Conservation (phyloP, 345 rosid genomes). For the Kandelia obovata region DNA sequence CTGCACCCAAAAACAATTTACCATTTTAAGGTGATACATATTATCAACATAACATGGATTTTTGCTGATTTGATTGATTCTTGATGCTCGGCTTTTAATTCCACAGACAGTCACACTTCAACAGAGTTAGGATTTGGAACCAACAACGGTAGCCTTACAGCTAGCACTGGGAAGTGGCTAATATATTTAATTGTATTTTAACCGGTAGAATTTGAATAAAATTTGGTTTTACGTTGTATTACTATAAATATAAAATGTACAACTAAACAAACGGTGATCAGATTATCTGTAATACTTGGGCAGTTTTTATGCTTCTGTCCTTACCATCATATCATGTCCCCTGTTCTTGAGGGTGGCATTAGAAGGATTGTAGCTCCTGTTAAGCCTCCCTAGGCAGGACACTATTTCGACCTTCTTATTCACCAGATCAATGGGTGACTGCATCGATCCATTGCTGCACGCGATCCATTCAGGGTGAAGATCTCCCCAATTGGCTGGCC, state of each 20-base stretch:
- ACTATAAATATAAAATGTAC: too few species aligned
- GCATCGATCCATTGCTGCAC: slow-evolving; percentile 64
- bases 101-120: too few species aligned
- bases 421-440: slow-evolving; percentile 69
- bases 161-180: too few species aligned
- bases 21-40: too few species aligned
- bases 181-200: too few species aligned
- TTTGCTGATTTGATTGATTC: too few species aligned
- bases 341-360: slow-evolving; percentile 64
- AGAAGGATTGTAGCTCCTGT: slow-evolving; percentile 46
- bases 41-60: too few species aligned
- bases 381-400: slow-evolving; percentile 43
- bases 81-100: too few species aligned
- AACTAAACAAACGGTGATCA: accelerated
- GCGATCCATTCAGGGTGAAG: slow-evolving; percentile 47
- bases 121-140: too few species aligned
- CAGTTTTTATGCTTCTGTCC: neutral
- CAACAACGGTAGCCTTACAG: too few species aligned
- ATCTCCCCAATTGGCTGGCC: slow-evolving; percentile 67
- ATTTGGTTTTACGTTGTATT: too few species aligned
- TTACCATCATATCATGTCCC: slow-evolving; percentile 89
- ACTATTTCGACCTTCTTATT: slow-evolving; percentile 42
- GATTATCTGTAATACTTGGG: neutral
- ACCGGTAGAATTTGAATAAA: too few species aligned
- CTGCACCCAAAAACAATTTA: slow-evolving; percentile 29